Conservation (phyloP, 129 eudicot species). For the Pittosporum tobira region DNA sequence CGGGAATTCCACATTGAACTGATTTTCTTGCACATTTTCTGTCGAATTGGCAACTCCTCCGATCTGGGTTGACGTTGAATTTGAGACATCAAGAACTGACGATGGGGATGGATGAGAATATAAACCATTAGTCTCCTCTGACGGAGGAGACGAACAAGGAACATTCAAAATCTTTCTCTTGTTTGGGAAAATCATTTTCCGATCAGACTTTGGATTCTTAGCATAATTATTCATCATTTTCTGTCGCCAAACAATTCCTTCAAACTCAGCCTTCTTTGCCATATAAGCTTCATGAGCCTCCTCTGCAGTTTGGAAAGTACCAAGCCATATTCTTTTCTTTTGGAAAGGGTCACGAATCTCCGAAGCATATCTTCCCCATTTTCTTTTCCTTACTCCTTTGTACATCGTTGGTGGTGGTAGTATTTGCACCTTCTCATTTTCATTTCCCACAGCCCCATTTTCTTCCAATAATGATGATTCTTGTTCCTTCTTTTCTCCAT, state of each 20-base stretch:
- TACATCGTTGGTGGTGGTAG: background rate
- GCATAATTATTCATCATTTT: too few relatives aligned
- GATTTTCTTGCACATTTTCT: background rate
- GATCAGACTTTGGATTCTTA: too few relatives aligned
- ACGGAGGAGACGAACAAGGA: constrained; percentile 5
- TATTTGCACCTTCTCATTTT: background rate
- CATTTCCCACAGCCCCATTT: background rate
- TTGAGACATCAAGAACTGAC: constrained; percentile 20
- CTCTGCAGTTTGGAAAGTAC: constrained; percentile 14
- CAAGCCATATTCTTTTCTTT: constrained; percentile 20
- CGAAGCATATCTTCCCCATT: constrained; percentile 22
- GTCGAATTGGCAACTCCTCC: background rate
- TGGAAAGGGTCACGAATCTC: constrained; percentile 20
- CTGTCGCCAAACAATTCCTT: too few relatives aligned
- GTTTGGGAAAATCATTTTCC: background rate
- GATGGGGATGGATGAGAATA: constrained; percentile 22
- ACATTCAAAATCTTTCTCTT: background rate
- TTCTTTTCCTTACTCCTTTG: constrained; percentile 20
- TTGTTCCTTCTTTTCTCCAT: background rate
- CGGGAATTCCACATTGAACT: background rate
- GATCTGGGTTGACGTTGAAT: background rate
- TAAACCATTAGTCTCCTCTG: constrained; percentile 11
- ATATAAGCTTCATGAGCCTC: constrained; percentile 16
- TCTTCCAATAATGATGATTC: background rate
- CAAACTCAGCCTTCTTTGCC: constrained; percentile 11